Conservation (phyloP, 257 asterid genomes). For the Primulina tabacum region DNA sequence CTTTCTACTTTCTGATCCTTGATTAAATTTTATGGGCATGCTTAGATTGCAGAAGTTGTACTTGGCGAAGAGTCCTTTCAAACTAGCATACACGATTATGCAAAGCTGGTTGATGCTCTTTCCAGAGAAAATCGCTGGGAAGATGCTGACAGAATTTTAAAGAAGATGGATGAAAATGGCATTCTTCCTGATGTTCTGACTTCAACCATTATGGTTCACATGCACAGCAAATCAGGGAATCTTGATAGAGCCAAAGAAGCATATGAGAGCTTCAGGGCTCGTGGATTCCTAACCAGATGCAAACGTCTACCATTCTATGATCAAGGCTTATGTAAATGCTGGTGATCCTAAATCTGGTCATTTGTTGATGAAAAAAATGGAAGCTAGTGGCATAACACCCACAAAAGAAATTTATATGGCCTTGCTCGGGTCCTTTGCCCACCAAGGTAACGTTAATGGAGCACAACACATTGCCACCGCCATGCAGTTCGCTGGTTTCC, state of each 20-base stretch:
- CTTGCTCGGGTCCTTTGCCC: constrained; percentile 54
- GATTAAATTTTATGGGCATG: constrained; percentile 7
- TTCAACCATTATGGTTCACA: constrained; percentile 44
- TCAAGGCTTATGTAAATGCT: constrained; percentile 66
- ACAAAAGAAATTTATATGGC: constrained; percentile 61
- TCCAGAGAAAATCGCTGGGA: constrained; percentile 46
- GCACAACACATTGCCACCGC: constrained; percentile 43
- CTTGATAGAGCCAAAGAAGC: constrained; percentile 49
- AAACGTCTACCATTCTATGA: constrained; percentile 54
- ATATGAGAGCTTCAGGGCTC: constrained; percentile 44
- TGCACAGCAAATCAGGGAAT: constrained; percentile 71
- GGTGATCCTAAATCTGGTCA: constrained; percentile 44
- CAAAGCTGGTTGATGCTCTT: constrained; percentile 59
- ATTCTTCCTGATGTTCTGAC: constrained; percentile 58
- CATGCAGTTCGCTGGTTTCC: constrained; percentile 54
- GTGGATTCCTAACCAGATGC: constrained; percentile 63
- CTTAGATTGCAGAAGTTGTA: constrained; percentile 71
- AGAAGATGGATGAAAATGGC: constrained; percentile 69
- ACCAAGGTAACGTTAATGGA: constrained; percentile 31
- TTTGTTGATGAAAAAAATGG: constrained; percentile 57
- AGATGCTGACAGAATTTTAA: constrained; percentile 73
- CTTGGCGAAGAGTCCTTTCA: constrained; percentile 74
- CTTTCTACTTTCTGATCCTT: neutral
- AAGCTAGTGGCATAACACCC: constrained; percentile 42
- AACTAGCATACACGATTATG: constrained; percentile 63